Evolutionary conservation across 306 rosid species (phyloP).

Genomic region (Dalbergia cultrata): DNA sequence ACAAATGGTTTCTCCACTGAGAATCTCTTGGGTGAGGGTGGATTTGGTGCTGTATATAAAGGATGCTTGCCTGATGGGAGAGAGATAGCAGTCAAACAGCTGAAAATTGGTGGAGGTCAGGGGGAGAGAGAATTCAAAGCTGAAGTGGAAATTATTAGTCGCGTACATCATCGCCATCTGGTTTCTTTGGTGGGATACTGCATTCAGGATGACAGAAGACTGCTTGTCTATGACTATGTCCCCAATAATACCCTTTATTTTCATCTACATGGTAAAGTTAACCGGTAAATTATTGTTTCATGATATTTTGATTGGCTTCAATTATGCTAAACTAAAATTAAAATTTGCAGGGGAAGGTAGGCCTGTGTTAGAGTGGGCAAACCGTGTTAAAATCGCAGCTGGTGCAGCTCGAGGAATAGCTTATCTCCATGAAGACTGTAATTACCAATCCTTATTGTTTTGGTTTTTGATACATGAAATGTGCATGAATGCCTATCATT

Average conservation of each 20-base stretch:
- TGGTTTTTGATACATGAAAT: constrained; percentile 7
- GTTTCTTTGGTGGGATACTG: constrained; percentile 93
- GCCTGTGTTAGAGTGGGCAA: constrained; percentile 80
- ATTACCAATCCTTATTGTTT: constrained; percentile 43
- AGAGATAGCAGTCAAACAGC: constrained; percentile 89
- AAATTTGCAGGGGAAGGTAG: constrained; percentile 61
- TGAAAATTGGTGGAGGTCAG: constrained; percentile 86
- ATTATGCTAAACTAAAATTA: constrained; percentile 36
- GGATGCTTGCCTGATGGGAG: constrained; percentile 88
- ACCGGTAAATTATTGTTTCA: constrained; percentile 34
- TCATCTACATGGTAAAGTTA: constrained; percentile 87
- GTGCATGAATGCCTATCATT: constrained; percentile 27
- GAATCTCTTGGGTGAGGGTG: constrained; percentile 94
- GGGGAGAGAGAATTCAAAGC: constrained; percentile 98
- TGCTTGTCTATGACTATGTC: constrained; percentile 92
- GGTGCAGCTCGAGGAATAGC: constrained; percentile 97
- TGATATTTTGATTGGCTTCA: constrained; percentile 37
- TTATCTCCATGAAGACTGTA: constrained; percentile 98
- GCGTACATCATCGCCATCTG: constrained; percentile 95
- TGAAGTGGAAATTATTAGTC: constrained; percentile 90
- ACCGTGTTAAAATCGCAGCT: constrained; percentile 82
- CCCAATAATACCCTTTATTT: constrained; percentile 79
- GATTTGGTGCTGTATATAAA: constrained; percentile 91
- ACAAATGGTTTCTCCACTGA: constrained; percentile 77
- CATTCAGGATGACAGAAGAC: constrained; percentile 72